These are phyloP conservation scores for Sclerotinia sclerotiorum DNA, from an alignment of 2,329 filamentous ascomycete species.

Conservation along the genomic window DNA sequence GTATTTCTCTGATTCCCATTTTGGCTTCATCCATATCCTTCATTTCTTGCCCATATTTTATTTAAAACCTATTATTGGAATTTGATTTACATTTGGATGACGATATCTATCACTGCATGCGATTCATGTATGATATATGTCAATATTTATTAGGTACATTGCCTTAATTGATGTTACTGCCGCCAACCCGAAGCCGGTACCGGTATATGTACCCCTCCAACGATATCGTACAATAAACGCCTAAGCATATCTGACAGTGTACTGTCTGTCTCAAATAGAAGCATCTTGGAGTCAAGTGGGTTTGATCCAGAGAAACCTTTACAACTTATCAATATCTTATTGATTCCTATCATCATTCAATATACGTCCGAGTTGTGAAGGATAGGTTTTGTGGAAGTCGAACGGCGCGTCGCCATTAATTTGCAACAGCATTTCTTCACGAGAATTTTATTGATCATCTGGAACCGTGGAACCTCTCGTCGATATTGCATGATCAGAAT, in stretches of 20 bases:
- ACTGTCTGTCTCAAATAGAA: slow-evolving; percentile 15
- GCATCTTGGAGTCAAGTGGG: slow-evolving; percentile 5
- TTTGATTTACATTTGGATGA: not conserved
- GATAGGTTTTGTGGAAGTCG: not conserved
- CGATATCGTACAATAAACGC: slow-evolving; percentile 18
- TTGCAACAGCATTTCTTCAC: not conserved
- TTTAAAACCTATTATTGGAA: not conserved
- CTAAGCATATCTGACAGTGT: not conserved
- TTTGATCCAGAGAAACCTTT: not conserved
- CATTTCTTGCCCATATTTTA: slow-evolving; percentile 9
- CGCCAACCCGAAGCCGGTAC: slow-evolving; percentile 13
- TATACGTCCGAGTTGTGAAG: not conserved
- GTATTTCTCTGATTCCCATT: not conserved
- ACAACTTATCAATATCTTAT: not conserved
- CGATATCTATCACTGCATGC: not conserved
- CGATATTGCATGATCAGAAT: slow-evolving; percentile 1
- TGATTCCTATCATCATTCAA: not conserved
- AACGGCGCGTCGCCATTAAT: slow-evolving; percentile 6
- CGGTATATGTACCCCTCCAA: slow-evolving; percentile 19
- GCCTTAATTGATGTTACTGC: slow-evolving; percentile 14
- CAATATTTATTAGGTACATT: slow-evolving; percentile 9
- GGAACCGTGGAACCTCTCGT: not conserved
- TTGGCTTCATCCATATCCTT: not conserved
- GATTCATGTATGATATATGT: slow-evolving; percentile 5
- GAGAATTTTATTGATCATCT: not conserved